Conservation (phyloP, 1,139 yeast species). For the Yamadazyma sp. region DNA sequence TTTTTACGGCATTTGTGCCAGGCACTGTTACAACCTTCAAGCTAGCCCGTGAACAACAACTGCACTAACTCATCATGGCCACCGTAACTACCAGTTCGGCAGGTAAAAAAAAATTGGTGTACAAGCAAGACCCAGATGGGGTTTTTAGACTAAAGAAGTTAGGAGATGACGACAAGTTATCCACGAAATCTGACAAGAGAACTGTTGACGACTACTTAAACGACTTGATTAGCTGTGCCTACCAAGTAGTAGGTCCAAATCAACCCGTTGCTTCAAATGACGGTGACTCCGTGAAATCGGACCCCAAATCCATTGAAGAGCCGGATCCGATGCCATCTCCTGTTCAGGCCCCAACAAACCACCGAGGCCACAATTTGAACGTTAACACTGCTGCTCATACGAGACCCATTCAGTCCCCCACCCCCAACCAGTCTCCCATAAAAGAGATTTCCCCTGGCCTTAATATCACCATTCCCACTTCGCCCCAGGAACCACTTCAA, state of each 20-base stretch:
- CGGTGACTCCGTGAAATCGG: conserved; percentile 3
- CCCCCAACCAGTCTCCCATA: conserved; percentile 7
- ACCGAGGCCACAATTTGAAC: not conserved
- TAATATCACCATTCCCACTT: conserved; percentile 6
- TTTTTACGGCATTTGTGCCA: no score
- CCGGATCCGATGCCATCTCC: conserved; percentile 3
- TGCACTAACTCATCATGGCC: conserved; percentile 6
- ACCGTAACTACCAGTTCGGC: conserved; percentile 10
- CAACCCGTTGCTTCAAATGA: conserved; percentile 4
- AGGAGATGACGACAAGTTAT: conserved; percentile 17
- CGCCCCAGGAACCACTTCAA: conserved; percentile 3
- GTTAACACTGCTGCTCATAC: not conserved
- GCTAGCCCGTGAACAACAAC: no score
- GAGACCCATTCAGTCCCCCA: conserved; percentile 2
- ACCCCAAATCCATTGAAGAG: not conserved
- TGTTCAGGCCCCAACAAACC: not conserved
- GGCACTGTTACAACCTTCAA: no score
- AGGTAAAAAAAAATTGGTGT: conserved; percentile 32
- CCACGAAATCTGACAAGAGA: conserved; percentile 17
- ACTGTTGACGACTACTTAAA: conserved; percentile 30
- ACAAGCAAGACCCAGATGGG: conserved; percentile 44
- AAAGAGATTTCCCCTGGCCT: conserved; percentile 10
- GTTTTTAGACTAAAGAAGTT: conserved; percentile 40
- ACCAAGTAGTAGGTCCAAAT: conserved; percentile 21
- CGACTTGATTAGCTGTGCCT: conserved; percentile 30